Evolutionary conservation across 768 basidiomycete species (phyloP).

Genomic region (Boletus sp.): DNA sequence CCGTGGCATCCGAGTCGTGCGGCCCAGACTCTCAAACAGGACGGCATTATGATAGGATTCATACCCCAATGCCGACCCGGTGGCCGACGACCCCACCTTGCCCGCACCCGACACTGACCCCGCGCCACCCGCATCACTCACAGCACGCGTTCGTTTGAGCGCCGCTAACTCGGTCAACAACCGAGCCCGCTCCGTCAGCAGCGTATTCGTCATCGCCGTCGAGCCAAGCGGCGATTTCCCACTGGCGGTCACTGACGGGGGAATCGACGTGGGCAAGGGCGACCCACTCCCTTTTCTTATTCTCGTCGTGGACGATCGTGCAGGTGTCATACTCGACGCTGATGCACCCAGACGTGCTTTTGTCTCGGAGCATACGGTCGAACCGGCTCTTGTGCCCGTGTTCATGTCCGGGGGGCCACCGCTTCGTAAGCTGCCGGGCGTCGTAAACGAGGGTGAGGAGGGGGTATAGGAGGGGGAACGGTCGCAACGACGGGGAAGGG

Average conservation of each 20-base stretch:
- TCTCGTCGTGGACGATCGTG: neutral
- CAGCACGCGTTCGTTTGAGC: slow-evolving; percentile 31
- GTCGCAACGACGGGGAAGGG: neutral
- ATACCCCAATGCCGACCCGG: slow-evolving; percentile 13
- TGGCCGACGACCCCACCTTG: neutral
- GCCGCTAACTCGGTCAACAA: slow-evolving; percentile 54
- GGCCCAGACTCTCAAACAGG: neutral
- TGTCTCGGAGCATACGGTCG: neutral
- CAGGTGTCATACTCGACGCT: neutral
- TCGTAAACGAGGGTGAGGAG: slow-evolving; percentile 15
- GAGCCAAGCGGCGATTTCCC: slow-evolving; percentile 21
- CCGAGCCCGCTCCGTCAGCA: slow-evolving; percentile 57
- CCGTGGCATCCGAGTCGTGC: neutral
- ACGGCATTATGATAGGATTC: neutral
- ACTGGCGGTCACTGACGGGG: neutral
- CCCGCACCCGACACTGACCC: neutral
- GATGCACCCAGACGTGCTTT: neutral
- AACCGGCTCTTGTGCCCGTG: neutral
- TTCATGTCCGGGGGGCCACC: too few species aligned
- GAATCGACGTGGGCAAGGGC: neutral
- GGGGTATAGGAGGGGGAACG: slow-evolving; percentile 19
- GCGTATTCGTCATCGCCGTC: slow-evolving; percentile 43
- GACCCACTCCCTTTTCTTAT: neutral
- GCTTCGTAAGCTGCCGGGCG: neutral
- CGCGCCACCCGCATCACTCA: slow-evolving; percentile 1